Conservation (phyloP, 106 monocot species). For the Triglochin maritima region DNA sequence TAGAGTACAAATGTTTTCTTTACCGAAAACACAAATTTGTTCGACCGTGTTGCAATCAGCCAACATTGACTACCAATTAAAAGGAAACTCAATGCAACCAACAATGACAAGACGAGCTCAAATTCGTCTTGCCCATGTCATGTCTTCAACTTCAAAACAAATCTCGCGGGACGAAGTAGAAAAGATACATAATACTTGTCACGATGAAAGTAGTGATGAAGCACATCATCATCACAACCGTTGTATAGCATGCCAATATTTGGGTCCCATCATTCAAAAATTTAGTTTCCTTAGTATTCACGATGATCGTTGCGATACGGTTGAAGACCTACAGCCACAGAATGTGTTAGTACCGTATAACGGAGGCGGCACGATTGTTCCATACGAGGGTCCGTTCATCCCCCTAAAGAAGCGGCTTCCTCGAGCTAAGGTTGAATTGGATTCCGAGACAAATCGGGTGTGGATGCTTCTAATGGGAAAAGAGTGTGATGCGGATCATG, state of each 20-base stretch:
- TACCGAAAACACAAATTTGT: not conserved
- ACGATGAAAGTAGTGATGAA: slow-evolving; percentile 3
- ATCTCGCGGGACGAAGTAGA: not conserved
- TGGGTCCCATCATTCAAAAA: slow-evolving; percentile 34
- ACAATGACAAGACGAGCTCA: no score
- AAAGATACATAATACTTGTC: not conserved
- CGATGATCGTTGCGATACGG: not conserved
- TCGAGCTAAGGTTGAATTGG: slow-evolving; percentile 57
- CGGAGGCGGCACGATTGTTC: slow-evolving; percentile 25
- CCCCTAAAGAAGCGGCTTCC: slow-evolving; percentile 28
- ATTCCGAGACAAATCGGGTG: slow-evolving; percentile 57
- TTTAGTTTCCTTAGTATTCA: slow-evolving; percentile 32
- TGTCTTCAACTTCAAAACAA: not conserved
- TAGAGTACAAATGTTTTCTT: not conserved
- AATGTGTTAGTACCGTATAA: slow-evolving; percentile 39
- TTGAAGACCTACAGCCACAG: slow-evolving; percentile 3
- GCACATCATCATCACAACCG: not conserved
- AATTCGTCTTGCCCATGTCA: no score
- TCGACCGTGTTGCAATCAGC: no score
- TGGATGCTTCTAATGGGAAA: slow-evolving; percentile 56
- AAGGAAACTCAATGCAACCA: no score
- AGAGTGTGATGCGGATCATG: slow-evolving; percentile 5
- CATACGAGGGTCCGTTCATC: slow-evolving; percentile 18
- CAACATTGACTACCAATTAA: no score
- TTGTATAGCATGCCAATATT: not conserved